phyloP scores from a whole-genome alignment of 441 rosid genomes.

The Pelargonium exstipulatum region DNA sequence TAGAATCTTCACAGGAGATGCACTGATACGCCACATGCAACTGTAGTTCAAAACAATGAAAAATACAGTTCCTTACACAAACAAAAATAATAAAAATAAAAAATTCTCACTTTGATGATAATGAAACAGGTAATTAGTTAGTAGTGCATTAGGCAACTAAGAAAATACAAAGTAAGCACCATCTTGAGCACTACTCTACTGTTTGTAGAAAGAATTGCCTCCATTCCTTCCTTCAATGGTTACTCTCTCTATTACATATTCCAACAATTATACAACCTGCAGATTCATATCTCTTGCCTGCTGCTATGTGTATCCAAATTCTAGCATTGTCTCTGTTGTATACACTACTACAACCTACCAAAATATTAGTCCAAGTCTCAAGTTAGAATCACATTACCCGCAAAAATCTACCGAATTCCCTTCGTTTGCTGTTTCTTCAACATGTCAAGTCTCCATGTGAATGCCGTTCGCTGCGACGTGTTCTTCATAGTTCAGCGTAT shows the following conservation, averaged over 20 bases:
- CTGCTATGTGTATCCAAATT: conserved; percentile 21
- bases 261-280: conserved; percentile 22
- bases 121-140: too few species aligned
- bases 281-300: conserved; percentile 11
- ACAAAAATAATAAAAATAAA: too few species aligned
- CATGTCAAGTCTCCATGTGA: conserved; percentile 20
- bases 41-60: too few species aligned
- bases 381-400: conserved; percentile 12
- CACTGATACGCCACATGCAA: too few species aligned
- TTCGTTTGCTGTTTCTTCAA: neutral
- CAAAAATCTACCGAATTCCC: neutral
- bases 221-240: neutral
- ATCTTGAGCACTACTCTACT: neutral
- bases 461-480: conserved; percentile 22
- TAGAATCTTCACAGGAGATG: too few species aligned
- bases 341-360: conserved; percentile 26
- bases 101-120: too few species aligned
- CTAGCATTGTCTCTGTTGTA: conserved; percentile 17
- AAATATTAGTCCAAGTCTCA: conserved; percentile 19
- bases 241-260: neutral
- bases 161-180: too few species aligned
- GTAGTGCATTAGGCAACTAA: too few species aligned
- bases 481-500: conserved; percentile 46
- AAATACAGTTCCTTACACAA: too few species aligned
- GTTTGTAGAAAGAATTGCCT: conserved; percentile 2